Evolutionary conservation across 331 rosid species (phyloP), one percentile per base, ranked within the genome.

Genomic region (Saraca asoca): DNA sequence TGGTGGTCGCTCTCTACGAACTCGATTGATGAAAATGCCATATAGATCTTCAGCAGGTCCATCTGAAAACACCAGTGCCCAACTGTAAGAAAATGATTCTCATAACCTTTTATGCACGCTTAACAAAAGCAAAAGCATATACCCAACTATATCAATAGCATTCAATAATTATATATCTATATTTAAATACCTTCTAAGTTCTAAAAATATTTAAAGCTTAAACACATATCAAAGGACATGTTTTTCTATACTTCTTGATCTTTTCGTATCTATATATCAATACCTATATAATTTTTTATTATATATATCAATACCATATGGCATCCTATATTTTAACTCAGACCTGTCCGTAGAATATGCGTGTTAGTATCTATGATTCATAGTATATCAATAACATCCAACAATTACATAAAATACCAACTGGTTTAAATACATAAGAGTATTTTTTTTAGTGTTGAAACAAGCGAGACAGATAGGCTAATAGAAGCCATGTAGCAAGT

Each of bases 11-110:
- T 87, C 96, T 51, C 88, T 82, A 29, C 96, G 96, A 80, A 92
- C 93, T 63, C 91, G 86, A 77, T 87, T 87, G 62, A 92, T 92
- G 79, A 92, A 92, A 70, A 92, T 82, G 53, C 98, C 98, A 73
- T 85, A 92, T n/a, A 92, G 69, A 78, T 92, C 95, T 77, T 92
- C 98, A 29, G 98, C 98, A 0, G 96, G 98, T 38, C 98, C 98
- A 85, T 92, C 98, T 92, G 80, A 64, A 70, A 56, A 81, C 45
- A 52, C 62, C 62, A 44, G 42, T 58, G 19, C 41, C 58, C 35
- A 66, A 52, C 64, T 18, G 41, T 49, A 35, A 64, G 17, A 63
- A 64, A 34, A 73, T 10, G 34, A 57, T 53, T 20, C 6, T 20
- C 56, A 12, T 19, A 62, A 34, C 7, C 48, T 53, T 46, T 71